phyloP scores from a whole-genome alignment of 2,329 filamentous ascomycete species.

The Ceratocystis ficicola region DNA sequence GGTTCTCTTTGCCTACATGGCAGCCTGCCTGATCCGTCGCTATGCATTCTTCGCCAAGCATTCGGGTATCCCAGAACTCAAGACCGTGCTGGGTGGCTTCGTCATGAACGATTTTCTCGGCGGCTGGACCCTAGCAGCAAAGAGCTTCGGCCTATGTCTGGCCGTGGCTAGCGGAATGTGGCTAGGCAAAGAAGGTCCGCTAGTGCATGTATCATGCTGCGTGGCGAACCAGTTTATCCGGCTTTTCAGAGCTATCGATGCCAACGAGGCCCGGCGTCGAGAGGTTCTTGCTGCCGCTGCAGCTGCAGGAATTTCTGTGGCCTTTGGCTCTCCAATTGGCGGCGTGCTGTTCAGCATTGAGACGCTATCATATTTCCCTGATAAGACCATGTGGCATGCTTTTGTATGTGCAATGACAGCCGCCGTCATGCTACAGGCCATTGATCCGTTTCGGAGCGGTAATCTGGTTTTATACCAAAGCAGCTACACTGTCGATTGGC shows the following conservation, averaged over 20 bases:
- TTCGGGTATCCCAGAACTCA: slow-evolving; percentile 95
- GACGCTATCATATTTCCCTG: slow-evolving; percentile 91
- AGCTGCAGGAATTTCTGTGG: slow-evolving; percentile 83
- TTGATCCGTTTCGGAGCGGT: slow-evolving; percentile 89
- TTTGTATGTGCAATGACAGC: slow-evolving; percentile 99
- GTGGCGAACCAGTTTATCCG: slow-evolving; percentile 93
- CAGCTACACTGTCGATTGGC: slow-evolving; percentile 82
- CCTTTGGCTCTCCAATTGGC: slow-evolving; percentile 86
- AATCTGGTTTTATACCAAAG: slow-evolving; percentile 95
- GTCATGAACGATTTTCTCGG: slow-evolving; percentile 81
- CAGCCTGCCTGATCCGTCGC: slow-evolving; percentile 66
- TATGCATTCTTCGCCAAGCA: slow-evolving; percentile 85
- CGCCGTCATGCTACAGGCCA: slow-evolving; percentile 78
- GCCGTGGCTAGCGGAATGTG: slow-evolving; percentile 90
- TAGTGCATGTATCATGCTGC: slow-evolving; percentile 94
- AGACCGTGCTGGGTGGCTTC: slow-evolving; percentile 87
- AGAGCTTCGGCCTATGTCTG: slow-evolving; percentile 78
- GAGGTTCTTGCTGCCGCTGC: slow-evolving; percentile 88
- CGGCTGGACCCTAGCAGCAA: slow-evolving; percentile 76
- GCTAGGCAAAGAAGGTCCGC: slow-evolving; percentile 88
- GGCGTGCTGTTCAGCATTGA: slow-evolving; percentile 94
- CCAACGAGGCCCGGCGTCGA: slow-evolving; percentile 87
- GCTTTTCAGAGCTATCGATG: slow-evolving; percentile 64
- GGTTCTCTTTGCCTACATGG: slow-evolving; percentile 66
- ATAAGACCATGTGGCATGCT: slow-evolving; percentile 99